These are phyloP conservation scores for Ustilago shanxiensis DNA, from an alignment of 1,284 basidiomycete genomes.

Conservation along the genomic window DNA sequence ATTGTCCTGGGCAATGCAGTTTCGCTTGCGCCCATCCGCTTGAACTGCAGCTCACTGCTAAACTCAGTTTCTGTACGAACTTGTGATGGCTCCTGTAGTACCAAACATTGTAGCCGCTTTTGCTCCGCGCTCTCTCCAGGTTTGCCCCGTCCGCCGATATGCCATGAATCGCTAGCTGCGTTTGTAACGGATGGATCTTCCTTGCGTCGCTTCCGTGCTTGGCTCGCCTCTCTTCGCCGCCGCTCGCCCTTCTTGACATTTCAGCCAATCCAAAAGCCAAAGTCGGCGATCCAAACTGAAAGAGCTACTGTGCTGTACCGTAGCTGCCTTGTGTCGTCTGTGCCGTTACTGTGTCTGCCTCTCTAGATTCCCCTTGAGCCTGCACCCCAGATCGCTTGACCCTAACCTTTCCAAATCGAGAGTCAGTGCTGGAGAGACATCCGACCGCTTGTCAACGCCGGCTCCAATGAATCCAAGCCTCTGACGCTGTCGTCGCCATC, in stretches of 20 bases:
- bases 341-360: not conserved
- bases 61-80: constrained; percentile 1
- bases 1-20: not conserved
- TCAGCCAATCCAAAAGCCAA: not conserved
- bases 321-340: not conserved
- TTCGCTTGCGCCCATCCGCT: constrained; percentile 1
- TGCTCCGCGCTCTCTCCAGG: not conserved
- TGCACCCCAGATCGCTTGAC: constrained; percentile 23
- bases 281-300: constrained; percentile 6
- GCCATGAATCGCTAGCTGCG: not conserved
- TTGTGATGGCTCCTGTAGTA: constrained; percentile 1
- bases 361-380: not conserved
- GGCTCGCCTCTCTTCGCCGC: not conserved
- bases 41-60: not conserved
- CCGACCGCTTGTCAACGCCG: constrained; percentile 14
- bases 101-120: constrained; percentile 3
- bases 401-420: constrained; percentile 4
- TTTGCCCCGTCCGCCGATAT: not conserved
- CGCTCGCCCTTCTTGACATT: not conserved
- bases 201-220: not conserved
- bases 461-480: not conserved
- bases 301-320: too few species aligned
- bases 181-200: not conserved
- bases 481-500: constrained; percentile 13
- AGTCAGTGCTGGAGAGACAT: not conserved